Evolutionary conservation across 2,329 filamentous ascomycete species (phyloP), one percentile per base, ranked within the genome.

Genomic region (Colletotrichum tropicicola): DNA sequence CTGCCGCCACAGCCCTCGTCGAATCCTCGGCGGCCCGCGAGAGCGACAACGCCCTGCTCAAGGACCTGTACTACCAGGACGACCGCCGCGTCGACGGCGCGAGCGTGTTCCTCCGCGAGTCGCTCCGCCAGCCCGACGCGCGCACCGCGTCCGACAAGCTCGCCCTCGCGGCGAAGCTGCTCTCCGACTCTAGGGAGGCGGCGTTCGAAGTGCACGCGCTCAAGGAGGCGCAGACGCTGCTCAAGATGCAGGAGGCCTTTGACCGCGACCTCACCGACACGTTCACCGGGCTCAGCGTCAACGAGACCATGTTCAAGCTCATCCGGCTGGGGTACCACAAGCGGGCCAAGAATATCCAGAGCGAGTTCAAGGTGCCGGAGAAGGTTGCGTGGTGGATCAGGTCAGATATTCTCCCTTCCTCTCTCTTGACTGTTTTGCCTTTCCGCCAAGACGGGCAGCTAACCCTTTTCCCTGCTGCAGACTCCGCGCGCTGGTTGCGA

Each of bases 61-160:
- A 98, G 73, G 96, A 98, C 74, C 83, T 99, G 4, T 99, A 96
- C 80, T 99, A 99, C 75, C 96, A 98, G 79, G 96, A 98, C 72
- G 96, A 99, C 75, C 89, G 95, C 5, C 89, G 94, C 4, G 82
- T 94, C 5, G 96, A 98, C 69, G 94, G 96, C 3, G 92, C 95
- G 0, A 92, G 93, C 62, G 89, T 99, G 2, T 92, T 98, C 64
- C 82, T 99, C 13, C 88, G 89, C 19, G 95, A 99, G 78, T 92
- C 94, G 1, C 82, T 99, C 7, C 80, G 85, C 5, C 92, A 96
- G 73, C 85, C 89, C 1, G 89, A 92, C 67, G 82, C 89, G 25
- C 85, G 89, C 32, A 90, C 89, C 1, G 87, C 92, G 5, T 86
- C 87, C 2, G 96, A 98, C 76, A 98, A 98, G 80, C 84, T 99